Evolutionary conservation across 1,284 basidiomycete species (phyloP).

Genomic region (Ganoderma lucidum): DNA sequence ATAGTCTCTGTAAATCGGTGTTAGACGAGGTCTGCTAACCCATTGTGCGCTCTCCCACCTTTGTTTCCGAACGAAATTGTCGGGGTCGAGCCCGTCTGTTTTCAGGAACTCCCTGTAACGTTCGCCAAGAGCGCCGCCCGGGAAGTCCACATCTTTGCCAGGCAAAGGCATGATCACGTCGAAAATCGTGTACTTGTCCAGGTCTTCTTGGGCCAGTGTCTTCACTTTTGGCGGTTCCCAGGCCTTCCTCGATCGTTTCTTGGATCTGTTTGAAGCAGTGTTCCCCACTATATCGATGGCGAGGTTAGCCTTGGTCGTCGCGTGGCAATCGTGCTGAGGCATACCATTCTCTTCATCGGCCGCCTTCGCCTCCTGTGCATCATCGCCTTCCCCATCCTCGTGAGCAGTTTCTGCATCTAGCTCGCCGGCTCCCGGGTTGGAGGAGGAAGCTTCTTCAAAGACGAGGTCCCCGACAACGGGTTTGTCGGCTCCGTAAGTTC

Average conservation of each 20-base stretch:
- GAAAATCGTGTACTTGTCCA: slow-evolving; percentile 84
- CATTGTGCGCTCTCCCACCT: slow-evolving; percentile 58
- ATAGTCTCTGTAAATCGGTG: slow-evolving; percentile 73
- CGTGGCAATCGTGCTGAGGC: slow-evolving; percentile 29
- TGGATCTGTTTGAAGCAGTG: slow-evolving; percentile 30
- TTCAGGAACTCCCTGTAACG: slow-evolving; percentile 84
- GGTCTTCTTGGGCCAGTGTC: slow-evolving; percentile 78
- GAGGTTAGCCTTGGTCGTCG: slow-evolving; percentile 12
- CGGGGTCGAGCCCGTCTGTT: slow-evolving; percentile 88
- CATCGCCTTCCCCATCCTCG: slow-evolving; percentile 54
- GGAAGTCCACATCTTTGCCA: slow-evolving; percentile 91
- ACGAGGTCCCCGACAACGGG: slow-evolving; percentile 91
- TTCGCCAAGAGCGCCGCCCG: slow-evolving; percentile 83
- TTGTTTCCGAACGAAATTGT: slow-evolving; percentile 89
- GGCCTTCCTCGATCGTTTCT: slow-evolving; percentile 52
- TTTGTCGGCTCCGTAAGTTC: slow-evolving; percentile 76
- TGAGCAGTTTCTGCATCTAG: slow-evolving; percentile 47
- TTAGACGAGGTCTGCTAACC: not conserved
- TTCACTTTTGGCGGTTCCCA: slow-evolving; percentile 78
- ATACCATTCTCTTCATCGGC: slow-evolving; percentile 52
- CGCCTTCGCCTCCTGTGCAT: slow-evolving; percentile 39
- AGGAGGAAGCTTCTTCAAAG: slow-evolving; percentile 55
- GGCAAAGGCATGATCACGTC: slow-evolving; percentile 97
- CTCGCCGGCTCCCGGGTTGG: slow-evolving; percentile 46
- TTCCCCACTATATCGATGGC: slow-evolving; percentile 17